phyloP scores from a whole-genome alignment of 2,329 filamentous ascomycete species.

The Diplodia corticola region DNA sequence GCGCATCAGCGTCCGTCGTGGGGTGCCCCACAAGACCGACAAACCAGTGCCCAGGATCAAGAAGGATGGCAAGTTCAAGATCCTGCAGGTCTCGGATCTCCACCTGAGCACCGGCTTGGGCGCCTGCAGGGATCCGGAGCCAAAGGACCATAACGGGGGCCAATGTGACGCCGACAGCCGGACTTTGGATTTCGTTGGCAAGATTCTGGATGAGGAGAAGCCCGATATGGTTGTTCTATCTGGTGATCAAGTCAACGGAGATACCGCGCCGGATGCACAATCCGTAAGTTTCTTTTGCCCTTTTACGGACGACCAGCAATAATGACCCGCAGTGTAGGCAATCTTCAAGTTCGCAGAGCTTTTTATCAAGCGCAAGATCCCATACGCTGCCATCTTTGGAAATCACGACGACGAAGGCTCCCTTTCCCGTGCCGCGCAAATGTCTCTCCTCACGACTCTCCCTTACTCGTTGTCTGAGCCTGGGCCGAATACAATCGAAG shows the following conservation, averaged over 20 bases:
- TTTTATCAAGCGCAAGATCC: conserved; percentile 82
- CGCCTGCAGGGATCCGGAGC: conserved; percentile 80
- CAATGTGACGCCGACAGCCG: conserved; percentile 89
- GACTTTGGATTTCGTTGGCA: conserved; percentile 84
- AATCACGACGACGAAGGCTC: conserved; percentile 95
- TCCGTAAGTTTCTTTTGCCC: conserved; percentile 55
- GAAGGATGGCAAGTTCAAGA: conserved; percentile 94
- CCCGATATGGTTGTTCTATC: conserved; percentile 89
- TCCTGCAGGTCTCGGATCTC: conserved; percentile 92
- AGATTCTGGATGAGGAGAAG: conserved; percentile 85
- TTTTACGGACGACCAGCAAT: neutral
- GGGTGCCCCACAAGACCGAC: conserved; percentile 62
- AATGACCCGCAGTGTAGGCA: conserved; percentile 52
- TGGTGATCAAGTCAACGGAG: conserved; percentile 94
- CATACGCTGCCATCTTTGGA: conserved; percentile 91
- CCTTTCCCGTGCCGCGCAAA: conserved; percentile 73
- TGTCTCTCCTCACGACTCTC: conserved; percentile 81
- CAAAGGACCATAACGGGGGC: conserved; percentile 68
- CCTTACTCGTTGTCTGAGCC: conserved; percentile 86
- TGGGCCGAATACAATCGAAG: conserved; percentile 80
- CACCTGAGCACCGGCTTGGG: conserved; percentile 91
- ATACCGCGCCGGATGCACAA: conserved; percentile 86
- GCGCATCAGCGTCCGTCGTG: conserved; percentile 76
- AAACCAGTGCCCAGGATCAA: conserved; percentile 75
- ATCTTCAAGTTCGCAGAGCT: conserved; percentile 91